Conservation (phyloP, 805 yeast species). For the Candida nonsorbophila region DNA sequence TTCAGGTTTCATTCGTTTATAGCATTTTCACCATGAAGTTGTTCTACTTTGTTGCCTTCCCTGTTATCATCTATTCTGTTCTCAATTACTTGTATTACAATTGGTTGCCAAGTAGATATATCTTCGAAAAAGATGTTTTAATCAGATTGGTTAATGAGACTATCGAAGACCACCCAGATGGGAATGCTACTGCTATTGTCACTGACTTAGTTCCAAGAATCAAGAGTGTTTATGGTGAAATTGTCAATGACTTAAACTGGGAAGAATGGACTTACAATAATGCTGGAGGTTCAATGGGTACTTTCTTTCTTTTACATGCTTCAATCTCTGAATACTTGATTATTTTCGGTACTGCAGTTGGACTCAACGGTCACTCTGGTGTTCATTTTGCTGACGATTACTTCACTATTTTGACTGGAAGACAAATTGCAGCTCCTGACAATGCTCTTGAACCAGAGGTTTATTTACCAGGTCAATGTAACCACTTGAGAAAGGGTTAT, state of each 20-base stretch:
- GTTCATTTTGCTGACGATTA: constrained; percentile 97
- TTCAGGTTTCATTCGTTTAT: not conserved
- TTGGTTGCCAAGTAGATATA: constrained; percentile 67
- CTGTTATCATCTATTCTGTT: constrained; percentile 19
- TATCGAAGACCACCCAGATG: constrained; percentile 48
- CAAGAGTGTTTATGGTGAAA: constrained; percentile 51
- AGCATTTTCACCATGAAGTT: constrained; percentile 17
- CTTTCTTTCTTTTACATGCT: constrained; percentile 92
- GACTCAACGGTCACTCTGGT: constrained; percentile 96
- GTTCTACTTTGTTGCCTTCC: constrained; percentile 15
- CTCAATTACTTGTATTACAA: constrained; percentile 32
- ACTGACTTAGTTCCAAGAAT: constrained; percentile 55
- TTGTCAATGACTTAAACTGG: constrained; percentile 63
- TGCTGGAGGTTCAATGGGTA: constrained; percentile 99
- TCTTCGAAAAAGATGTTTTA: constrained; percentile 63
- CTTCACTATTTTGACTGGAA: constrained; percentile 82
- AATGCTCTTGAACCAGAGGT: constrained; percentile 58
- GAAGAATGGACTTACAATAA: constrained; percentile 95
- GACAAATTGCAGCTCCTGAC: constrained; percentile 68
- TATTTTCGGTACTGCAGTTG: constrained; percentile 87
- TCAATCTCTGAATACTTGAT: constrained; percentile 90
- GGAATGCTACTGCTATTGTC: constrained; percentile 59
- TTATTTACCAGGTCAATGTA: constrained; percentile 84
- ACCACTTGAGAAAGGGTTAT: constrained; percentile 68
- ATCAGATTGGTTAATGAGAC: constrained; percentile 55